Conservation (phyloP, 352 stramenopile genomes). For the Pythium dissotocum region DNA sequence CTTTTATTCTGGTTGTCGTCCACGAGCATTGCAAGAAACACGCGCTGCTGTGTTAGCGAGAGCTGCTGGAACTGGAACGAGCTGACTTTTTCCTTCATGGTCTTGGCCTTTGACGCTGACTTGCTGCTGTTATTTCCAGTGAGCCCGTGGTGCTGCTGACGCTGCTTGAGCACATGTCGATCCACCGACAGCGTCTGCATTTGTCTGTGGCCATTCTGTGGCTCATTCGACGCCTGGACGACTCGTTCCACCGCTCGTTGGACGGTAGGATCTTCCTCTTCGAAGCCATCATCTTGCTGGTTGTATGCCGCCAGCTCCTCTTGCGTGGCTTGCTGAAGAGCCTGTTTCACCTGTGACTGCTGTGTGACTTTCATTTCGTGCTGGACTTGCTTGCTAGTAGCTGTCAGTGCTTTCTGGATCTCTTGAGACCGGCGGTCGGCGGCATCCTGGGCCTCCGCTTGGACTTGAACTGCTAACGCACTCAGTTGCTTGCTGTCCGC, state of each 20-base stretch:
- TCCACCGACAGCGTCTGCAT: constrained; percentile 29
- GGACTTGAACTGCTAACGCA: constrained; percentile 41
- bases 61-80: constrained; percentile 63
- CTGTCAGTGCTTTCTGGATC: constrained; percentile 33
- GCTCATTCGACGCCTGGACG: constrained; percentile 8
- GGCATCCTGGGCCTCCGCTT: constrained; percentile 33
- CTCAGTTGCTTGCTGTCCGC: constrained; percentile 22
- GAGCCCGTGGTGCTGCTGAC: constrained; percentile 23
- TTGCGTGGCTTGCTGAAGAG: constrained; percentile 34
- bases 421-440: constrained; percentile 20
- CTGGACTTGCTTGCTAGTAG: constrained; percentile 31
- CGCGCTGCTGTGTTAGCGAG: constrained; percentile 53
- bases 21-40: constrained; percentile 60
- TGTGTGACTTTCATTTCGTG: constrained; percentile 29
- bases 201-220: background rate
- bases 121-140: constrained; percentile 15
- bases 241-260: constrained; percentile 28
- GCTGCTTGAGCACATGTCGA: constrained; percentile 38
- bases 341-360: constrained; percentile 30
- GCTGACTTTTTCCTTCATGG: constrained; percentile 61
- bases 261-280: constrained; percentile 37
- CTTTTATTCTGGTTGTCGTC: constrained; percentile 23
- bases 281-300: constrained; percentile 48
- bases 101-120: constrained; percentile 32
- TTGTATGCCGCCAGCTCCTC: constrained; percentile 42